A percentile compares a stretch with the other conserved stretches of the same genome.
These are phyloP conservation scores for Podaxis sp. DNA, from an alignment of 768 basidiomycete species.

Conservation along the genomic window DNA sequence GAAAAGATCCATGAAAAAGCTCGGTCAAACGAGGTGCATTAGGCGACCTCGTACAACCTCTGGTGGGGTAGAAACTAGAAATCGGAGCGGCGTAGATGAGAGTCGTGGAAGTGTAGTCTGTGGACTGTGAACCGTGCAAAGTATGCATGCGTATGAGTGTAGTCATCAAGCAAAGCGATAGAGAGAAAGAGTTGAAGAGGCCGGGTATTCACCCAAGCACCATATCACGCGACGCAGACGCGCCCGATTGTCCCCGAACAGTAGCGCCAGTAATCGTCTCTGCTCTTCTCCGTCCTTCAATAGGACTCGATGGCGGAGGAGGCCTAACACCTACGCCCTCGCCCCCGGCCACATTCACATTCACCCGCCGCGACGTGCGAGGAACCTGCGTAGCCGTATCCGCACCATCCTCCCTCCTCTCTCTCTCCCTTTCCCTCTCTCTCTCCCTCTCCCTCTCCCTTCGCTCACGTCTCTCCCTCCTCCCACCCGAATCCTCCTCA, in stretches of 20 bases:
- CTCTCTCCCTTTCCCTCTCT: constrained; percentile 1
- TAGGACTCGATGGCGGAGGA: constrained; percentile 6
- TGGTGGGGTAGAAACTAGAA: no score
- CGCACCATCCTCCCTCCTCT: constrained; percentile 11
- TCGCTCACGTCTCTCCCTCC: constrained; percentile 11
- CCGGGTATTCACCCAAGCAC: not conserved
- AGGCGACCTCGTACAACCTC: no score
- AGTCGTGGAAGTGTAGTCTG: not conserved
- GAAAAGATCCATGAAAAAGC: no score
- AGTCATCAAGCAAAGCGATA: constrained; percentile 1
- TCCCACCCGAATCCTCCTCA: constrained; percentile 11
- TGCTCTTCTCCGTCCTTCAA: constrained; percentile 19
- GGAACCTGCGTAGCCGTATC: constrained; percentile 11
- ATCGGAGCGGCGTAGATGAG: no score
- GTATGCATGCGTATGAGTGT: not conserved
- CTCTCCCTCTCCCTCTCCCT: constrained; percentile 1
- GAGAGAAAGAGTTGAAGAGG: not conserved
- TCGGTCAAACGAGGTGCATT: no score
- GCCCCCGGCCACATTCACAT: not conserved
- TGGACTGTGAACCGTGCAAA: not conserved
- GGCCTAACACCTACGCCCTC: not conserved
- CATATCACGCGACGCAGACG: constrained; percentile 2
- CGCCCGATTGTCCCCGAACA: not conserved
- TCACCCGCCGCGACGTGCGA: constrained; percentile 2
- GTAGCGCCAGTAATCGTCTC: constrained; percentile 20